phyloP scores from a whole-genome alignment of 1,284 basidiomycete species.

The Inonotus obliquus region DNA sequence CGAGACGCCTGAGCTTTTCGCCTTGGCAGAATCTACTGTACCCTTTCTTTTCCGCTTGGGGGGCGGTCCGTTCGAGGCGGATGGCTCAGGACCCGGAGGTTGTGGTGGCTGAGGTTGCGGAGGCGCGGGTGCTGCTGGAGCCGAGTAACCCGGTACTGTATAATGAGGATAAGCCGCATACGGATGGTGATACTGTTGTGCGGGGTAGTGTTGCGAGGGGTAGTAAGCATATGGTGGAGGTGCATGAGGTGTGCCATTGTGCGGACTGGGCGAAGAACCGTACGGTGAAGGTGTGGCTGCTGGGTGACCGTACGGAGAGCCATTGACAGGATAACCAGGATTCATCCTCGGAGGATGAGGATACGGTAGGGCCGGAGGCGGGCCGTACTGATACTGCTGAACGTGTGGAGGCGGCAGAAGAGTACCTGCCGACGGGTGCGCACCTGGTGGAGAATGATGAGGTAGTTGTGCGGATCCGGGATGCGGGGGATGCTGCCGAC shows the following conservation, averaged over 20 bases:
- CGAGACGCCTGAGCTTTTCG: conserved; percentile 39
- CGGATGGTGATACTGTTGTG: conserved; percentile 38
- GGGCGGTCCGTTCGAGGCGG: conserved; percentile 26
- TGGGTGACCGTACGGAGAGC: conserved; percentile 46
- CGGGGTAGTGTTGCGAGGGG: conserved; percentile 36
- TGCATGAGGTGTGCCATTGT: conserved; percentile 34
- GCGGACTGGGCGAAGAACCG: conserved; percentile 34
- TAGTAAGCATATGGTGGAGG: conserved; percentile 27
- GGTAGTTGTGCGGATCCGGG: conserved; percentile 21
- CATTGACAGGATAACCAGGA: conserved; percentile 51
- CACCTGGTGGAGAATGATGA: conserved; percentile 38
- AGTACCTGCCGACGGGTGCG: conserved; percentile 30
- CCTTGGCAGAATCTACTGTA: conserved; percentile 32
- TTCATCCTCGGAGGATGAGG: conserved; percentile 47
- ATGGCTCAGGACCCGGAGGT: conserved; percentile 8
- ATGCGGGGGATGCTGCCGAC: background rate
- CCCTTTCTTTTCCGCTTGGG: conserved; percentile 68
- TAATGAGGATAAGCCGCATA: conserved; percentile 56
- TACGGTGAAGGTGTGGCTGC: conserved; percentile 32
- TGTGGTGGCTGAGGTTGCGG: conserved; percentile 21
- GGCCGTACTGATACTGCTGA: conserved; percentile 28
- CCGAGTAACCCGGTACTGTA: conserved; percentile 56
- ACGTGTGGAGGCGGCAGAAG: conserved; percentile 25
- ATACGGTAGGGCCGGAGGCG: conserved; percentile 43
- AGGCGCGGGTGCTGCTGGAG: conserved; percentile 36